Evolutionary conservation across 225 moss, liverwort and hornwort species (phyloP).

Genomic region (Anthoceros angustus): DNA sequence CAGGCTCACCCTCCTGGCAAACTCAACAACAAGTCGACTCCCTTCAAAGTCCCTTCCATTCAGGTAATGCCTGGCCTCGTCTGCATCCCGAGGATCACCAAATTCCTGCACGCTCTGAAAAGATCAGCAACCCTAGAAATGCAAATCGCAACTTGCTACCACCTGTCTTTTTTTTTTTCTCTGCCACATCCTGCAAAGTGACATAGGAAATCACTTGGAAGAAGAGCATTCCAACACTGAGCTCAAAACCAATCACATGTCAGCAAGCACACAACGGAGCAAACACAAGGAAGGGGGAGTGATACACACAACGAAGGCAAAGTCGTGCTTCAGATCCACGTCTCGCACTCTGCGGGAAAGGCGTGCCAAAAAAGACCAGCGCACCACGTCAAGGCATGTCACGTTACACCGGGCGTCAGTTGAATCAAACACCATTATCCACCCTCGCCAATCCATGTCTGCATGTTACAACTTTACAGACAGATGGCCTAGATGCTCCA

Average conservation of each 20-base stretch:
- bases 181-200: too few species aligned
- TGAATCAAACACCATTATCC: constrained; percentile 75
- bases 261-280: neutral
- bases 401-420: constrained; percentile 84
- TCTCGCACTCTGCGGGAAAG: constrained; percentile 92
- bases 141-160: neutral
- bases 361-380: constrained; percentile 89
- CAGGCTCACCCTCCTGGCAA: constrained; percentile 74
- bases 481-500: constrained; percentile 99
- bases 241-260: neutral
- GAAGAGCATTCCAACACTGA: neutral
- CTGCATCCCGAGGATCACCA: constrained; percentile 74
- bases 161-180: too few species aligned
- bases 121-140: neutral
- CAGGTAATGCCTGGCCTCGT: constrained; percentile 78
- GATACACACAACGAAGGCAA: constrained; percentile 84
- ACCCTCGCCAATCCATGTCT: constrained; percentile 91
- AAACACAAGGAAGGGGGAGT: neutral
- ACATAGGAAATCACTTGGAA: neutral
- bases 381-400: constrained; percentile 87
- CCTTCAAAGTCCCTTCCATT: constrained; percentile 96
- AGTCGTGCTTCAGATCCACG: constrained; percentile 99
- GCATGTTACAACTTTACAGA: constrained; percentile 95
- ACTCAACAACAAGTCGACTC: constrained; percentile 70
- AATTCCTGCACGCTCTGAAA: constrained; percentile 41